These are phyloP conservation scores for Aspergillus novofumigatus DNA, from an alignment of 2,329 filamentous ascomycete species.

Conservation along the genomic window DNA sequence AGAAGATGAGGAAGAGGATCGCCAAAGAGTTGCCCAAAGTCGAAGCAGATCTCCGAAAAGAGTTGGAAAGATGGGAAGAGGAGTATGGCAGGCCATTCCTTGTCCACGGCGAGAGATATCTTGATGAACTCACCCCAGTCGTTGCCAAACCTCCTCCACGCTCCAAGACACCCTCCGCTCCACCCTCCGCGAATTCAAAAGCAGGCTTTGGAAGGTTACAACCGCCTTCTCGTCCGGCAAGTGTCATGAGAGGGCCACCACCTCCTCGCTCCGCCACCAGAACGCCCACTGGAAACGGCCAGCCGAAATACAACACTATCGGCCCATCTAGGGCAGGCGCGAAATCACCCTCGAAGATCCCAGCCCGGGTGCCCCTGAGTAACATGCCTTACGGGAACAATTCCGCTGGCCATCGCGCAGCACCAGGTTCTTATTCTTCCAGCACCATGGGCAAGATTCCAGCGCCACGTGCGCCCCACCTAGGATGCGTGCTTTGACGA, in stretches of 20 bases:
- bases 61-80: slow-evolving; percentile 84
- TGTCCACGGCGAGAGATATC: slow-evolving; percentile 85
- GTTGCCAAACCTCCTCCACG: slow-evolving; percentile 63
- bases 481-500: slow-evolving; percentile 82
- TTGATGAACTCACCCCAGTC: slow-evolving; percentile 69
- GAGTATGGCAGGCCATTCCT: slow-evolving; percentile 92
- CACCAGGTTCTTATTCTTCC: slow-evolving; percentile 38
- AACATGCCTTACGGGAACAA: slow-evolving; percentile 57
- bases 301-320: slow-evolving; percentile 39
- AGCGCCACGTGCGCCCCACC: slow-evolving; percentile 63
- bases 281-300: slow-evolving; percentile 42
- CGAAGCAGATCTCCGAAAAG: slow-evolving; percentile 73
- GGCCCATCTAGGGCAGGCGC: slow-evolving; percentile 26
- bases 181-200: slow-evolving; percentile 25
- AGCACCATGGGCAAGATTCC: slow-evolving; percentile 48
- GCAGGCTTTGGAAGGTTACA: slow-evolving; percentile 21
- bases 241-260: slow-evolving; percentile 35
- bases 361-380: slow-evolving; percentile 43
- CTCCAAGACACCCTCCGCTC: slow-evolving; percentile 43
- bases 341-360: slow-evolving; percentile 48
- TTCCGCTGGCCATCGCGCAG: slow-evolving; percentile 68
- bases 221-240: slow-evolving; percentile 31
- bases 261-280: slow-evolving; percentile 44
- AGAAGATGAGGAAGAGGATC: slow-evolving; percentile 98
- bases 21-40: slow-evolving; percentile 94